Conservation (phyloP, 2,329 filamentous ascomycete species). For the Claviceps africana region DNA sequence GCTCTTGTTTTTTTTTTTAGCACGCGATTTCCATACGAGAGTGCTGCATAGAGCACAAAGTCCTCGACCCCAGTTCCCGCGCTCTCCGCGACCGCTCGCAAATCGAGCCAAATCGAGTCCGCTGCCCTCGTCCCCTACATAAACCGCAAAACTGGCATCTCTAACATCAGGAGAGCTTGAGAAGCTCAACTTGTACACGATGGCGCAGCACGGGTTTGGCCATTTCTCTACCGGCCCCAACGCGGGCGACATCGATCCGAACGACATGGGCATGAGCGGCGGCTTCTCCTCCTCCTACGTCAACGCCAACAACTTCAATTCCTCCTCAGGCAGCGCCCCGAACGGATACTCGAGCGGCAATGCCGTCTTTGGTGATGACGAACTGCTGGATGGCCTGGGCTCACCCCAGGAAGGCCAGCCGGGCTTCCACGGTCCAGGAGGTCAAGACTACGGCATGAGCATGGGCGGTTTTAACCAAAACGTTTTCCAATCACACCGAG, state of each 20-base stretch:
- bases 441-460: slow-evolving; percentile 44
- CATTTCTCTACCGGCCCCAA: slow-evolving; percentile 41
- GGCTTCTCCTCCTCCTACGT: slow-evolving; percentile 46
- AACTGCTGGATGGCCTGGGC: slow-evolving; percentile 62
- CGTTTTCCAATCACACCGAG: slow-evolving; percentile 42
- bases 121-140: not conserved
- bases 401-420: slow-evolving; percentile 39
- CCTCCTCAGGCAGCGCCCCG: slow-evolving; percentile 42
- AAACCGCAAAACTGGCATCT: slow-evolving; percentile 6
- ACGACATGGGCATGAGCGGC: slow-evolving; percentile 59
- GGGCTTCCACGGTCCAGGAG: slow-evolving; percentile 36
- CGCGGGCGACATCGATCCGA: slow-evolving; percentile 61
- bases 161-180: slow-evolving; percentile 6
- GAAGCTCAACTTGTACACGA: slow-evolving; percentile 16
- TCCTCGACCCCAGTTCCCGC: not conserved
- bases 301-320: slow-evolving; percentile 38
- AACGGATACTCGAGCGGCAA: slow-evolving; percentile 66
- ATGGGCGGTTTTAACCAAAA: slow-evolving; percentile 40
- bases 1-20: not conserved
- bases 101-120: too few species aligned
- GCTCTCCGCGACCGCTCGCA: not conserved
- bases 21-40: not conserved
- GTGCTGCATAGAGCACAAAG: not conserved
- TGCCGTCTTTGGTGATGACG: slow-evolving; percentile 74
- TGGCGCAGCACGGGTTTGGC: slow-evolving; percentile 44